These are phyloP conservation scores for Echites panduratus DNA, from an alignment of 257 asterid genomes.

Conservation along the genomic window DNA sequence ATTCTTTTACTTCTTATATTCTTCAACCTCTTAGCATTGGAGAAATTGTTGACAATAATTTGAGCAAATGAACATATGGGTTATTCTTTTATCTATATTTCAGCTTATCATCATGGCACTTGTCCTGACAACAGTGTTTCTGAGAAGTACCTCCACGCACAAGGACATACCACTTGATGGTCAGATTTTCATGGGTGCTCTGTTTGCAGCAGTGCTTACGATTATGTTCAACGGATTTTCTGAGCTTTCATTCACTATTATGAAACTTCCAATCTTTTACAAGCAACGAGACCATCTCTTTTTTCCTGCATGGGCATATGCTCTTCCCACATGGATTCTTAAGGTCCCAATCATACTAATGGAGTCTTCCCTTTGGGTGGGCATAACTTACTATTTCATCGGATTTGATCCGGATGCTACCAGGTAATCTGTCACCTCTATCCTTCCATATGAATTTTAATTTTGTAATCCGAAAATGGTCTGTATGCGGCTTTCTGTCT, in stretches of 20 bases:
- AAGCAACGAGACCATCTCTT: constrained; percentile 20
- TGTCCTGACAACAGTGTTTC: constrained; percentile 13
- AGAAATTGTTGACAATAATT: neutral
- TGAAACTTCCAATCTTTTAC: constrained; percentile 15
- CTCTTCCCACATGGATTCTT: constrained; percentile 19
- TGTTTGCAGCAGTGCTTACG: neutral
- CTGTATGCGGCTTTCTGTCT: neutral
- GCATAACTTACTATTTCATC: neutral
- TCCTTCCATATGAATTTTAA: neutral
- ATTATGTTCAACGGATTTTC: constrained; percentile 19
- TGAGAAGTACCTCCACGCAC: constrained; percentile 16
- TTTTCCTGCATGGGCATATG: constrained; percentile 19
- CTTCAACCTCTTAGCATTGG: too few relatives aligned
- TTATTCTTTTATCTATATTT: neutral
- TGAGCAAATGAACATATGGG: neutral
- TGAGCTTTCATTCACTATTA: constrained; percentile 11
- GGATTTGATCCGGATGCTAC: neutral
- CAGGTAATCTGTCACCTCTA: neutral
- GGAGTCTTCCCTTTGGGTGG: neutral
- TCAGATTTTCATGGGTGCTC: constrained; percentile 13
- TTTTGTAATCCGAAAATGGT: neutral
- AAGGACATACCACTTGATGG: constrained; percentile 11
- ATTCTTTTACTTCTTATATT: too few relatives aligned
- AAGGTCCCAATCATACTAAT: neutral
- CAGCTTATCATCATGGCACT: constrained; percentile 12